Evolutionary conservation across 1,284 basidiomycete species (phyloP), one percentile per base, ranked within the genome.

Genomic region (Ustilago tritici): DNA sequence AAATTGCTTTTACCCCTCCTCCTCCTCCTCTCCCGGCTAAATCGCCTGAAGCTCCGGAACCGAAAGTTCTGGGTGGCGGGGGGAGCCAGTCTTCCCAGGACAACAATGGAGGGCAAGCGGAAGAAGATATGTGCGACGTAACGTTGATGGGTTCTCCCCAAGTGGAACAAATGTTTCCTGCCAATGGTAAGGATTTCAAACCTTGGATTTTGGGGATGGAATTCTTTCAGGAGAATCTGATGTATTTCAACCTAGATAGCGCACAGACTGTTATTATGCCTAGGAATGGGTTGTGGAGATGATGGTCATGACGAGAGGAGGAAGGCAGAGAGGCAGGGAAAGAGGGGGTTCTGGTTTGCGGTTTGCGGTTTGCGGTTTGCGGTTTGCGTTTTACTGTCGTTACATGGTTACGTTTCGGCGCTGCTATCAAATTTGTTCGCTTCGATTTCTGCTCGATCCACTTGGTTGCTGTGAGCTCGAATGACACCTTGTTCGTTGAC

Each of bases 171-270:
- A 76, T 76, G 74, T 71, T 72, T 38, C 68, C 65, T 2, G 40
- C 55, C 15, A 68, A 57, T 41, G 53, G 49, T 9, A 54, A 55
- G 32, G 43, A 70, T n/a, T 40, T 67, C 31, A 71, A 76, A 32
- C 52, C 68, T 6, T 76, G 69, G 69, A 69, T 76, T 46, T 12
- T 72, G 0, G 74, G 74, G 9, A 19, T 58, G 15, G 65, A 76
- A 31, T 76, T 72, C 40, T 76, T 76, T 46, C 65, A 71, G n/a
- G 46, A 57, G 5, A 76, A 76, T 23, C 34, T 76, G 35, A 62
- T 76, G 32, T 71, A 71, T 41, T 65, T 69, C 52, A 72, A 76
- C 43, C 15, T 71, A 19, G 69, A 76, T 14, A 58, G 49, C 9
- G 59, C 56, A 6, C n/a, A 46, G 36, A 71, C 60, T 5, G 55